phyloP scores from a whole-genome alignment of 352 stramenopile genomes.

The Pythium dissimile region DNA sequence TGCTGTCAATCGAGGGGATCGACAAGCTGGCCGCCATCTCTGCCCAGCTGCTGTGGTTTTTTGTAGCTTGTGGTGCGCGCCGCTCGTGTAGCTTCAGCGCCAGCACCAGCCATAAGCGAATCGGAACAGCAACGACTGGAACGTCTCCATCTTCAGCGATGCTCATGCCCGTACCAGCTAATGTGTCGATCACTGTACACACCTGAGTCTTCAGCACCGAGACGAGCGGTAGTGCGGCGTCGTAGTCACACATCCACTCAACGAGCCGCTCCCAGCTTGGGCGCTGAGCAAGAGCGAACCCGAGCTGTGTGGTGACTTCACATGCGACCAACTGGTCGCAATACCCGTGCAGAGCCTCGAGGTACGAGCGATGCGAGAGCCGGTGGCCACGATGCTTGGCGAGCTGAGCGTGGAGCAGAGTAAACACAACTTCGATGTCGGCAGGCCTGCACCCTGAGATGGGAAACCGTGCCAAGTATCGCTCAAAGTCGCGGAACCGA shows the following conservation, averaged over 20 bases:
- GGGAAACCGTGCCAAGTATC: constrained; percentile 6
- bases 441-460: constrained; percentile 3
- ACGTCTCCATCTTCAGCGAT: background rate
- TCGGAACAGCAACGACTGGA: constrained; percentile 1
- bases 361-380: constrained; percentile 5
- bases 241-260: constrained; percentile 21
- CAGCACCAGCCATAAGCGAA: constrained; percentile 16
- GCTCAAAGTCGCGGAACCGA: constrained; percentile 20
- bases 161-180: too few relatives aligned
- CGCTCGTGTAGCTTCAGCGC: constrained; percentile 1
- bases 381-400: background rate
- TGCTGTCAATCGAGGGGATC: background rate
- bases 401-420: constrained; percentile 11
- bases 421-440: constrained; percentile 20
- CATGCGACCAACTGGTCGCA: constrained; percentile 9
- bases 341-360: constrained; percentile 2
- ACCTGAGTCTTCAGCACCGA: constrained; percentile 9
- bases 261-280: constrained; percentile 10
- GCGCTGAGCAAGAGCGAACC: background rate
- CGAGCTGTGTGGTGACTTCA: constrained; percentile 1
- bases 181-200: constrained; percentile 2
- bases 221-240: background rate
- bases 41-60: background rate
- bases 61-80: background rate
- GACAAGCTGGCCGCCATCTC: background rate